These are phyloP conservation scores for Metschnikowia cerradonensis DNA, from an alignment of 805 yeast species.

Conservation along the genomic window DNA sequence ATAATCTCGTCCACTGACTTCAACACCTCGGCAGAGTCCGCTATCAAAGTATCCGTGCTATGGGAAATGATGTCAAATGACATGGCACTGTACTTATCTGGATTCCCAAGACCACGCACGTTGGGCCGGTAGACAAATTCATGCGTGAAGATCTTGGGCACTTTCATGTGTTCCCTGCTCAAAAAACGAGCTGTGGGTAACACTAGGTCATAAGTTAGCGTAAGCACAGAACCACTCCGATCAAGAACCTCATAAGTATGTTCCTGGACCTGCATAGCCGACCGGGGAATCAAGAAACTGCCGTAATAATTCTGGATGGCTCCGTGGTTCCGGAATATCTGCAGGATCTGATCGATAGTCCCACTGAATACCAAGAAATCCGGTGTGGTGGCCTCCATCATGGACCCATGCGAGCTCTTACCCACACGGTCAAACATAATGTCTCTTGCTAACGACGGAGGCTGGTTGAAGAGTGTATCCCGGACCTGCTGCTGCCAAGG, in stretches of 20 bases:
- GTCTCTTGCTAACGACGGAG: constrained; percentile 80
- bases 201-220: constrained; percentile 84
- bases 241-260: constrained; percentile 79
- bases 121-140: constrained; percentile 78
- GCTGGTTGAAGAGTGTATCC: constrained; percentile 78
- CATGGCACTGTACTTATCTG: constrained; percentile 72
- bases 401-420: constrained; percentile 21
- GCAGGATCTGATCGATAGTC: constrained; percentile 56
- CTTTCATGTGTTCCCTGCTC: constrained; percentile 52
- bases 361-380: constrained; percentile 58
- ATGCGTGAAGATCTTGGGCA: constrained; percentile 65
- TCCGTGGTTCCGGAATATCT: constrained; percentile 75
- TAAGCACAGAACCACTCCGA: constrained; percentile 80
- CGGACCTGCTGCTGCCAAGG: constrained; percentile 94
- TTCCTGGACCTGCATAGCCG: constrained; percentile 59
- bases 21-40: constrained; percentile 79
- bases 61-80: constrained; percentile 77
- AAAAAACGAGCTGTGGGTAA: constrained; percentile 84
- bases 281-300: constrained; percentile 68
- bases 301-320: constrained; percentile 76
- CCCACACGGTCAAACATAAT: constrained; percentile 65
- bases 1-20: constrained; percentile 77
- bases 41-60: constrained; percentile 19
- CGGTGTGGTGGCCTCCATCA: constrained; percentile 24
- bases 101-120: constrained; percentile 57